A percentile compares a stretch with the other conserved stretches of the same genome.
Conservation (phyloP, 1,284 basidiomycete species). For the Microbotryum scabiosae region DNA sequence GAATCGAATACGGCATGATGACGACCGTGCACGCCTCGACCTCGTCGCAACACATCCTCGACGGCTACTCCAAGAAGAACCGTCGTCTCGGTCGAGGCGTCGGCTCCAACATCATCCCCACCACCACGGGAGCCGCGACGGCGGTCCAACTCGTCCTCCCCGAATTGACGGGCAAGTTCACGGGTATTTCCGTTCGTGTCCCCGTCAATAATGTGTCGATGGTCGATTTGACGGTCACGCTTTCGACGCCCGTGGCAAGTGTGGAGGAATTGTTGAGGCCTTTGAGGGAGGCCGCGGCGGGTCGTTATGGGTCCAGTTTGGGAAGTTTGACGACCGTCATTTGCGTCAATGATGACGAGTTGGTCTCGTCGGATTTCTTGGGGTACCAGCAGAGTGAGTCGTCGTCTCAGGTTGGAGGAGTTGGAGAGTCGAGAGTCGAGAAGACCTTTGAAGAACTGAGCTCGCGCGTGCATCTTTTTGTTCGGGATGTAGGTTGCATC, state of each 20-base stretch:
- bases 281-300: conserved; percentile 37
- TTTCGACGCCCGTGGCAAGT: conserved; percentile 36
- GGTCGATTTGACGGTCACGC: conserved; percentile 43
- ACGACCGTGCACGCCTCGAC: conserved; percentile 44
- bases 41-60: conserved; percentile 41
- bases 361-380: conserved; percentile 43
- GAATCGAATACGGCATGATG: conserved; percentile 44
- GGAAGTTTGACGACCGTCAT: conserved; percentile 33
- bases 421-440: too few relatives aligned
- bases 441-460: too few relatives aligned
- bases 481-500: conserved; percentile 24
- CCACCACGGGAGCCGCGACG: conserved; percentile 41
- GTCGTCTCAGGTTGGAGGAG: too few relatives aligned
- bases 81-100: conserved; percentile 36
- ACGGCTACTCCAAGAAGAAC: conserved; percentile 42
- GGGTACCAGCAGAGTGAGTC: conserved; percentile 32
- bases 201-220: conserved; percentile 43
- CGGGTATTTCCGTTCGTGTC: conserved; percentile 43
- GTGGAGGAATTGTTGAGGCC: conserved; percentile 41
- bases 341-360: conserved; percentile 41
- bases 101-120: conserved; percentile 41
- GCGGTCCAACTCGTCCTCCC: conserved; percentile 43
- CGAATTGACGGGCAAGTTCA: conserved; percentile 43
- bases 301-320: conserved; percentile 10
- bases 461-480: too few relatives aligned